Evolutionary conservation across 352 stramenopile species (phyloP).

Genomic region (Phytophthora pinifolia): DNA sequence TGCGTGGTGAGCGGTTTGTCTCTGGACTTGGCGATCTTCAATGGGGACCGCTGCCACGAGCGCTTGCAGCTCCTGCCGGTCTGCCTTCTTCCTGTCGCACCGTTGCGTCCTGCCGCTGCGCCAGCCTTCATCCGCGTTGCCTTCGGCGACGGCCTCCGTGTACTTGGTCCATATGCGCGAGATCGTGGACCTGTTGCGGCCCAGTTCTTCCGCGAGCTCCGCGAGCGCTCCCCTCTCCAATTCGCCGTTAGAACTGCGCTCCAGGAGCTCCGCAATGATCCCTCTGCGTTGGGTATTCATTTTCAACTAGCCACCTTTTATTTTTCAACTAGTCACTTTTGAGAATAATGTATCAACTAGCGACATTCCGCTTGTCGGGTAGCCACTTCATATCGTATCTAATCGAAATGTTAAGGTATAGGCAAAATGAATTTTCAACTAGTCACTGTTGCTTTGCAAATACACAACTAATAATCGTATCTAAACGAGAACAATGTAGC

Average conservation of each 20-base stretch:
- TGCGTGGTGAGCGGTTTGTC: neutral
- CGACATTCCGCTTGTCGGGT: too few species aligned
- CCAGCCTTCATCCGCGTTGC: neutral
- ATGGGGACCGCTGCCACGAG: slow-evolving; percentile 1
- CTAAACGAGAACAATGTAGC: too few species aligned
- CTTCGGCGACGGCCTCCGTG: neutral
- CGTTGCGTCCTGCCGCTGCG: neutral
- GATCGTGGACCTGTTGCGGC: neutral
- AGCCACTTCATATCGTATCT: too few species aligned
- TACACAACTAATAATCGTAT: too few species aligned
- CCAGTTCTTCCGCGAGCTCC: neutral
- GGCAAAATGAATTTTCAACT: too few species aligned
- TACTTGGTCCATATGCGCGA: neutral
- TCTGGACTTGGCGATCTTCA: neutral
- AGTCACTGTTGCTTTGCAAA: too few species aligned
- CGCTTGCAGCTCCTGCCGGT: neutral
- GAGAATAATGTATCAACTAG: too few species aligned
- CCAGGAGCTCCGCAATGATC: neutral
- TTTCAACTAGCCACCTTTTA: too few species aligned
- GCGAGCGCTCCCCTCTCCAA: neutral
- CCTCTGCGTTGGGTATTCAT: slow-evolving; percentile 7
- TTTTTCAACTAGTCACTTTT: too few species aligned
- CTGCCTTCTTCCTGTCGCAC: neutral
- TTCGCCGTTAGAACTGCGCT: neutral
- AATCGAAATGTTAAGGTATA: too few species aligned